phyloP scores from a whole-genome alignment of 225 moss, liverwort and hornwort species.

The Bryum argenteum region DNA sequence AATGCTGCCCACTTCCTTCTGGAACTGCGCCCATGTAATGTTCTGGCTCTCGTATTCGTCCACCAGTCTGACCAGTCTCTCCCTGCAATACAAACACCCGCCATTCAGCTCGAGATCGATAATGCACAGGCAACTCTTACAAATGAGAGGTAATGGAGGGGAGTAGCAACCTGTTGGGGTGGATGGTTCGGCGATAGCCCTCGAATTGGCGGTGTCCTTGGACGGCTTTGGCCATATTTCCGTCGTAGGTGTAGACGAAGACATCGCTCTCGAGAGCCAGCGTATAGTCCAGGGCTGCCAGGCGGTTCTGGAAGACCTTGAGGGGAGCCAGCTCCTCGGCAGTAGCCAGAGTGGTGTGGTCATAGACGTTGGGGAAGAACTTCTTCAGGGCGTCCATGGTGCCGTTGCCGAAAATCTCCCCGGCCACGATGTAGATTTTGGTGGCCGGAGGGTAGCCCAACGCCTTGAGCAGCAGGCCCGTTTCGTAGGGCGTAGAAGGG shows the following conservation, averaged over 20 bases:
- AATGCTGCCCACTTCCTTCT: conserved; percentile 54
- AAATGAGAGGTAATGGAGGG: neutral
- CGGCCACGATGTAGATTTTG: conserved; percentile 94
- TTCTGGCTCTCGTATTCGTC: conserved; percentile 64
- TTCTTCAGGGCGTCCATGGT: conserved; percentile 61
- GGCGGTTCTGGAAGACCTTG: conserved; percentile 73
- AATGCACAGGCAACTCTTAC: neutral
- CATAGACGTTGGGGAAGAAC: conserved; percentile 70
- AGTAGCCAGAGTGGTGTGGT: conserved; percentile 66
- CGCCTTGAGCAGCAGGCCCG: conserved; percentile 68
- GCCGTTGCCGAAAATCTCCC: conserved; percentile 79
- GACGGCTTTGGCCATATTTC: conserved; percentile 94
- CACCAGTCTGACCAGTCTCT: conserved; percentile 73
- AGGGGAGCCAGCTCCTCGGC: conserved; percentile 60
- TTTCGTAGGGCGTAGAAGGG: conserved; percentile 80
- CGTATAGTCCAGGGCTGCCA: conserved; percentile 80
- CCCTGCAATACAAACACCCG: conserved; percentile 36
- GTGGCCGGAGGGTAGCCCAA: conserved; percentile 73
- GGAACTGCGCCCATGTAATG: conserved; percentile 64
- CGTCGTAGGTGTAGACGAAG: conserved; percentile 87
- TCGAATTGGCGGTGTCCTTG: conserved; percentile 92
- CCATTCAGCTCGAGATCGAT: neutral
- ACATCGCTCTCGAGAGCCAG: conserved; percentile 85
- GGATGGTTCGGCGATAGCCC: conserved; percentile 74
- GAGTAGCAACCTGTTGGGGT: conserved; percentile 67